Evolutionary conservation across 257 asterid genomes (phyloP), one percentile per base, ranked within the genome.

Genomic region (Solanum verrucosum): DNA sequence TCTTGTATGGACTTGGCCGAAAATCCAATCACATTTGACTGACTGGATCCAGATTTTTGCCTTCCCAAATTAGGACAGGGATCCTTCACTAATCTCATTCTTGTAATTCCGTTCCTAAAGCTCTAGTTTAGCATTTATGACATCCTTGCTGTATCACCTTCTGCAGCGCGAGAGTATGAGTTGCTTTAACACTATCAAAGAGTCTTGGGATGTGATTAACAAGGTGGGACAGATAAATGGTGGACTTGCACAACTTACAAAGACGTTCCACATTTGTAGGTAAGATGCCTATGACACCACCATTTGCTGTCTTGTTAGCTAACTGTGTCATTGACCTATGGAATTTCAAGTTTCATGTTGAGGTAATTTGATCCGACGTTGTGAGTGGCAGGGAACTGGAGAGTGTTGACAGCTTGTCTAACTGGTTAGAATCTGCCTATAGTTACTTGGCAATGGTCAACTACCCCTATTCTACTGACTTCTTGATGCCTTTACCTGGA

Each of bases 401-500:
- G 87, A 96, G 93, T 85, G 89, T 92, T 70, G 95, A 90, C 68
- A 98, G 91, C 88, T 95, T 97, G 83, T 89, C 92, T 56, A 86
- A 90, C 68, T 97, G 99, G 99, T 91, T 97, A 88, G 92, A 91
- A 0, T 90, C 94, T 13, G 98, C 98, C 79, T 97, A 97, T 92
- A 94, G 99, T 89, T 95, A 95, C 90, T 88, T 96, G 94, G 98
- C 98, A 16, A 96, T 96, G 99, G 93, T 89, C 29, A 84, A 96
- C 92, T 96, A 96, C 90, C 99, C 99, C 12, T 95, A 95, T 90
- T 96, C 98, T 52, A 85, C 98, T 25, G 96, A 91, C 89, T 97
- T 96, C 91, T 84, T 97, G 87, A 97, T 96, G 98, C 98, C 98
- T 89, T 87, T 97, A 94, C 99, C 99, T 35, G 98, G 91, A 82